These are phyloP conservation scores for Excoecaria agallocha DNA, from an alignment of 345 rosid genomes.

Conservation along the genomic window DNA sequence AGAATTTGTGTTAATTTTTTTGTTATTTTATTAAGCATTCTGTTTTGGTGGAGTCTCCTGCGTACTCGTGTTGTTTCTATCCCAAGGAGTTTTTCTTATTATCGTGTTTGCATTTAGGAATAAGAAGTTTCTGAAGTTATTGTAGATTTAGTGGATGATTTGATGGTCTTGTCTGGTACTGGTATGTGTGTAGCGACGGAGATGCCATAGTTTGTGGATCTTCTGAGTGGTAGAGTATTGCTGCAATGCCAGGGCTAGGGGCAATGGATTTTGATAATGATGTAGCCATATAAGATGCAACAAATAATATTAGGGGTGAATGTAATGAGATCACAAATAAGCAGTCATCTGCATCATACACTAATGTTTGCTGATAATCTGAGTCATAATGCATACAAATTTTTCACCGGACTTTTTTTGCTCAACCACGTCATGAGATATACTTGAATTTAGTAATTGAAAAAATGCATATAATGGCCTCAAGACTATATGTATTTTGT, in stretches of 20 bases:
- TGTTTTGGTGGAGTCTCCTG: neutral
- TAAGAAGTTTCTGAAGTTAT: neutral
- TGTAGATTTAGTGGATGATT: too few species aligned
- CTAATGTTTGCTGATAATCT: neutral
- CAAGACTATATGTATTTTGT: too few species aligned
- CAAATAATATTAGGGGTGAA: neutral
- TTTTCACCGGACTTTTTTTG: neutral
- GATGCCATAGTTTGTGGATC: neutral
- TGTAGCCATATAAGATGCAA: neutral
- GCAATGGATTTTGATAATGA: neutral
- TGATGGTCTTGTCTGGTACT: neutral
- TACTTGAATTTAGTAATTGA: neutral
- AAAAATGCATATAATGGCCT: too few species aligned
- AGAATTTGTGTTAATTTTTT: neutral
- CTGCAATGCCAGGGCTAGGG: neutral
- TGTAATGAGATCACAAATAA: neutral
- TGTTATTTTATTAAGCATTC: neutral
- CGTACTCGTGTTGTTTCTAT: neutral
- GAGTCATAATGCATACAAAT: neutral
- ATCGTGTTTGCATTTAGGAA: neutral
- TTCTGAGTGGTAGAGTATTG: neutral
- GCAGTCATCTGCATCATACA: neutral
- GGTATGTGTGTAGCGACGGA: neutral
- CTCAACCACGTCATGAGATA: neutral
- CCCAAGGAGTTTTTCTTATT: neutral